Evolutionary conservation across 495 filamentous ascomycete species (phyloP), one percentile per base, ranked within the genome.

Genomic region (Hypoxylon lienhwacheense): DNA sequence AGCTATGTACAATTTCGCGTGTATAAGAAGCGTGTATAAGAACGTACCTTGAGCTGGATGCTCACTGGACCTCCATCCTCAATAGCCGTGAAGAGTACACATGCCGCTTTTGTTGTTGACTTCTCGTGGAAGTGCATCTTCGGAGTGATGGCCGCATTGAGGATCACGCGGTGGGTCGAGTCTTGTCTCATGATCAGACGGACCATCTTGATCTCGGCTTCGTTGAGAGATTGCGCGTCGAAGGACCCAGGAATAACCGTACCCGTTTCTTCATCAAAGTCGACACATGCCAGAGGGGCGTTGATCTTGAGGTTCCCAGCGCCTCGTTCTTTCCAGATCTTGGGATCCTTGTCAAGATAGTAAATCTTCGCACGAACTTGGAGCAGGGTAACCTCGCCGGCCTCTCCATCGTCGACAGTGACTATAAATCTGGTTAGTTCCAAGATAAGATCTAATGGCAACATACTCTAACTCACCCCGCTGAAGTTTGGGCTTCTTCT

Each of bases 101-200:
- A 66, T 2, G 73, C 82, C 14, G 82, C 75, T 53, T 86, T 79
- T 32, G 81, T 70, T 39, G 86, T 77, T 41, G 81, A 77, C 55
- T 82, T 87, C 15, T 88, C 83, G 22, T 87, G 82, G 60, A 88
- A 84, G 26, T 79, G 79, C 81, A 91, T 86, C 4, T 81, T 79
- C 59, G 86, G 84, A 36, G 87, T 80, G 46, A 96, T 74, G 1
- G 82, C 79, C 3, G 85, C 85, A 69, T 96, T 96, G 29, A 96
- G 77, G 63, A 93, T 83, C n/a, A 96, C 85, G n/a, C 89, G 81
- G 45, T 86, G 78, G 4, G 86, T 88, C 31, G 88, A 87, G 55
- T 95, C 89, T 33, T 92, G 89, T 4, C 91, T 83, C 85, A 96
- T 90, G 51, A 96, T 81, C 60, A 96, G 79, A 17, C 91, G 85